Evolutionary conservation across 352 stramenopile species (phyloP).

Genomic region (Phytophthora multivora): DNA sequence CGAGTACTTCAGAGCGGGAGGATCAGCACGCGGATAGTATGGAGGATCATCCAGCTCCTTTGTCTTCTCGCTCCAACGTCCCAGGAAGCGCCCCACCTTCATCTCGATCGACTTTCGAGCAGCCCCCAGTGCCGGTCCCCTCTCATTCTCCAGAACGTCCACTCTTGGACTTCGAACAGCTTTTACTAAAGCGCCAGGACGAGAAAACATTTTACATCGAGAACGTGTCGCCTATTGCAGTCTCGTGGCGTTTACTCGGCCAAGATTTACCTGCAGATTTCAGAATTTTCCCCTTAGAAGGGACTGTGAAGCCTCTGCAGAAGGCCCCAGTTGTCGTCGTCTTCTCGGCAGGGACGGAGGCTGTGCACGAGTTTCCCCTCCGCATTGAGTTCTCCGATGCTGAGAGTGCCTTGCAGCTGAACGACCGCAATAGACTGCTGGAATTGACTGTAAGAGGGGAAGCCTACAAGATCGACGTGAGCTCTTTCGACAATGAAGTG

Average conservation of each 20-base stretch:
- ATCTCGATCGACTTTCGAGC: slow-evolving; percentile 27
- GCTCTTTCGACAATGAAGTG: slow-evolving; percentile 66
- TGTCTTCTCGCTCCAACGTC: slow-evolving; percentile 25
- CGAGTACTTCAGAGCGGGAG: slow-evolving; percentile 56
- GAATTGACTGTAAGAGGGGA: slow-evolving; percentile 72
- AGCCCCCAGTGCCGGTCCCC: neutral
- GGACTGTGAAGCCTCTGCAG: slow-evolving; percentile 75
- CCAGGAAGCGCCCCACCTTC: slow-evolving; percentile 18
- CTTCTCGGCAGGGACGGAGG: slow-evolving; percentile 75
- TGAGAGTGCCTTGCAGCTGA: slow-evolving; percentile 61
- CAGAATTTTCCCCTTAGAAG: slow-evolving; percentile 71
- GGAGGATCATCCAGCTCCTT: slow-evolving; percentile 1
- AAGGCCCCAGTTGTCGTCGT: slow-evolving; percentile 60
- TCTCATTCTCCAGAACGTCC: slow-evolving; percentile 13
- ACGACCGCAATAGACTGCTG: slow-evolving; percentile 39
- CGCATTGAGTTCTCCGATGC: slow-evolving; percentile 85
- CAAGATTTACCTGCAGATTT: slow-evolving; percentile 64
- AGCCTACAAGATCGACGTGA: slow-evolving; percentile 92
- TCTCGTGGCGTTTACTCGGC: slow-evolving; percentile 67
- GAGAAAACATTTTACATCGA: slow-evolving; percentile 88
- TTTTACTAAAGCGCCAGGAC: slow-evolving; percentile 90
- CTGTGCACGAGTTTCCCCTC: slow-evolving; percentile 64
- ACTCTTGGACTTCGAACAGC: slow-evolving; percentile 91
- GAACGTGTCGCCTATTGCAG: slow-evolving; percentile 80
- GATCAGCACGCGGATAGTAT: neutral